Evolutionary conservation across 1,139 yeast species (phyloP), one percentile per base, ranked within the genome.

Genomic region (Kluyveromyces sp.): DNA sequence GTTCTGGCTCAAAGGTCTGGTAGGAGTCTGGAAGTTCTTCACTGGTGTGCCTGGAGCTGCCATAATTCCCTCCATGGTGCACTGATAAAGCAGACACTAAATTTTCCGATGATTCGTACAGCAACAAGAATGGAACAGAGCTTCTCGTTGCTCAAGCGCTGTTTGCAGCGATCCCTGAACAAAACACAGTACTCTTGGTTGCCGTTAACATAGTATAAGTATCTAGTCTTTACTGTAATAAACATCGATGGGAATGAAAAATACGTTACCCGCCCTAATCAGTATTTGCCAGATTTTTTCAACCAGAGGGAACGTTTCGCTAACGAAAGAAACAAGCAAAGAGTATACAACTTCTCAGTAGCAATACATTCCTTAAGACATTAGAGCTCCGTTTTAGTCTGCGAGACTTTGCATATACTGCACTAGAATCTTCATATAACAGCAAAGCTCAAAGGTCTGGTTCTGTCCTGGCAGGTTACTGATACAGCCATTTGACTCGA

Each of bases 1-100:
- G 36, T 55, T 60, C 39, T 48, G 46, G 11, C 62, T 52, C 15
- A 59, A 43, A n/a, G 56, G 56, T 28, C 57, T 48, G 13, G 48
- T 34, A 4, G 63, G 61, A 15, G 58, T 55, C 18, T 49, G 36
- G 36, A 53, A 47, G 22, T 40, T 33, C 33, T 43, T 47, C 12
- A 33, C 30, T 13, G 47, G 45, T 8, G 45, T 38, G 18, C 46
- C 45, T 6, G 42, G 28, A 8, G 29, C 36, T 12, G 18, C 7
- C 18, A 38, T n/a, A 19, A 17, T 20, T 9, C 31, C 36, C 3
- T 38, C 30, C 41, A 38, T 38, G 11, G 3, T 7, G 26, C 26
- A 22, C 26, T 22, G 26, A 22, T 22, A n/a, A n/a, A n/a, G n/a
- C n/a, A n/a, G n/a, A n/a, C n/a, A n/a, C n/a, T n/a, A n/a, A n/a